Evolutionary conservation across 1,284 basidiomycete genomes (phyloP).

Genomic region (Cryptococcus depauperatus): DNA sequence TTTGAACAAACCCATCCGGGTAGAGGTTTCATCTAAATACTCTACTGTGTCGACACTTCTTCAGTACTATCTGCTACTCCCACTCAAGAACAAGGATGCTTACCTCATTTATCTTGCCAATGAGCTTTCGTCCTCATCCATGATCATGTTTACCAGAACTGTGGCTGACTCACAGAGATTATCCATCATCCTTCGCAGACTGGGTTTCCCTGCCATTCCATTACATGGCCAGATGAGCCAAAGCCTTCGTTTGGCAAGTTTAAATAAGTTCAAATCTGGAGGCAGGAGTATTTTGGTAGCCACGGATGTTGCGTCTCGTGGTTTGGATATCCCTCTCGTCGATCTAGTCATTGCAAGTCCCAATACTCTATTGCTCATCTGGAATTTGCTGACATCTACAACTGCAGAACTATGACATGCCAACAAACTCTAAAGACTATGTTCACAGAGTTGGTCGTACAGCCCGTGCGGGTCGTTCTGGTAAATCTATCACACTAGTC

Average conservation of each 20-base stretch:
- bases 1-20: conserved; percentile 84
- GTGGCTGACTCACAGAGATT: conserved; percentile 88
- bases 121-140: conserved; percentile 81
- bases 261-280: conserved; percentile 94
- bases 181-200: conserved; percentile 77
- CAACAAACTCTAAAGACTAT: conserved; percentile 97
- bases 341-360: conserved; percentile 72
- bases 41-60: conserved; percentile 91
- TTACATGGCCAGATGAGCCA: conserved; percentile 93
- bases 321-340: conserved; percentile 92
- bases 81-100: conserved; percentile 85
- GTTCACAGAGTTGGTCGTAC: conserved; percentile 97
- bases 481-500: conserved; percentile 91
- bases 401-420: conserved; percentile 81
- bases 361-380: neutral
- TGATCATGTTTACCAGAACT: conserved; percentile 94
- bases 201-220: conserved; percentile 93
- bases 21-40: conserved; percentile 93
- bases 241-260: conserved; percentile 84
- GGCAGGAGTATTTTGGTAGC: conserved; percentile 87
- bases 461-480: conserved; percentile 88
- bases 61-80: conserved; percentile 94
- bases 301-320: conserved; percentile 89
- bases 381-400: neutral
- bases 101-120: conserved; percentile 86